Conservation (phyloP, 2,329 filamentous ascomycete genomes). For the Fusarium torreyae region DNA sequence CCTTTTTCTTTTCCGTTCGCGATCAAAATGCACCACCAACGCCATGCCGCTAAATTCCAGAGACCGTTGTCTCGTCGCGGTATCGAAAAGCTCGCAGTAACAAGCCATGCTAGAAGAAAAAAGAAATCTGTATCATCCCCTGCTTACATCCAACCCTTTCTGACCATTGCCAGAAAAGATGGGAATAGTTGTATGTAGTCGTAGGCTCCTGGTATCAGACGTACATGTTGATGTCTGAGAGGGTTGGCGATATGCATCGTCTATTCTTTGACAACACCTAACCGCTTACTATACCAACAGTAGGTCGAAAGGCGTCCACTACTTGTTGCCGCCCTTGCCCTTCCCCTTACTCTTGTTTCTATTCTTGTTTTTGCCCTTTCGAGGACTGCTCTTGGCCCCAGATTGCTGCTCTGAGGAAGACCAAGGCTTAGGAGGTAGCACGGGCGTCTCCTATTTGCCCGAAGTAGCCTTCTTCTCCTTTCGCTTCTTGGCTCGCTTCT, state of each 20-base stretch:
- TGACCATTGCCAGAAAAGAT: not conserved
- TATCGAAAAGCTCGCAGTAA: constrained; percentile 41
- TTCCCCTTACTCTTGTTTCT: not conserved
- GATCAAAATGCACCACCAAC: constrained; percentile 49
- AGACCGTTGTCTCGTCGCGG: constrained; percentile 47
- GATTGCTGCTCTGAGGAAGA: constrained; percentile 46
- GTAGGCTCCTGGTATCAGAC: not conserved
- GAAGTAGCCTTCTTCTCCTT: constrained; percentile 51
- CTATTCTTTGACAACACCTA: not conserved
- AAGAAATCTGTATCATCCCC: constrained; percentile 16
- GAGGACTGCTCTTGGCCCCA: constrained; percentile 3
- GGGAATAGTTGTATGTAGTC: not conserved
- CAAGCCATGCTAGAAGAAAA: constrained; percentile 36
- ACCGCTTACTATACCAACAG: not conserved
- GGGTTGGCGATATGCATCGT: not conserved
- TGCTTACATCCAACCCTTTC: constrained; percentile 10
- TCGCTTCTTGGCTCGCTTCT: constrained; percentile 52
- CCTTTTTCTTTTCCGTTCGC: constrained; percentile 27
- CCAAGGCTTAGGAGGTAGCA: constrained; percentile 45
- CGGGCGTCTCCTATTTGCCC: constrained; percentile 48
- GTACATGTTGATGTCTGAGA: not conserved
- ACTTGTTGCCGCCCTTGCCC: not conserved
- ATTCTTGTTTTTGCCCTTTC: constrained; percentile 3
- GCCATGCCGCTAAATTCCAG: constrained; percentile 49
- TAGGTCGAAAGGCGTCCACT: constrained; percentile 1